phyloP scores from a whole-genome alignment of 2,329 filamentous ascomycete genomes.

The Chaetomium olivaceum region DNA sequence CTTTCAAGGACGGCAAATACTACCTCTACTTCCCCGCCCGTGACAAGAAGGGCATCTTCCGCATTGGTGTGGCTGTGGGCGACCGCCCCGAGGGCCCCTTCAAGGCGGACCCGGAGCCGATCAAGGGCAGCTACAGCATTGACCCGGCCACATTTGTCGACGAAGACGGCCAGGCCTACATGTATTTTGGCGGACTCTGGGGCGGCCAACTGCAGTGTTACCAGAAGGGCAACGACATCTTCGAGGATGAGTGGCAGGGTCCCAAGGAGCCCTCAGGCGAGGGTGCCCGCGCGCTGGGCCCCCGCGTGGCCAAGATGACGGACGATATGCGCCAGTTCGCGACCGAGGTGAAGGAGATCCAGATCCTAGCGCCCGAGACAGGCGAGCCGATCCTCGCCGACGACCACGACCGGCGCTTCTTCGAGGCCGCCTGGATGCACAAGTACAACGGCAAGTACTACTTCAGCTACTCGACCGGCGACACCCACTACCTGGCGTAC shows the following conservation, averaged over 20 bases:
- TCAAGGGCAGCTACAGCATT: constrained; percentile 71
- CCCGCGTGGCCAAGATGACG: constrained; percentile 65
- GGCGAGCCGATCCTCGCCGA: constrained; percentile 61
- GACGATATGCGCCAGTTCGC: constrained; percentile 67
- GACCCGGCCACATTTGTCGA: constrained; percentile 77
- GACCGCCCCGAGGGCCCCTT: constrained; percentile 70
- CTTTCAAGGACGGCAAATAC: constrained; percentile 66
- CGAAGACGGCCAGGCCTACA: constrained; percentile 60
- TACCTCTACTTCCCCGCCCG: constrained; percentile 78
- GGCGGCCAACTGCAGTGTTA: constrained; percentile 80
- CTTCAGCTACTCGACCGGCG: constrained; percentile 76
- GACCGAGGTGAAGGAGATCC: constrained; percentile 57
- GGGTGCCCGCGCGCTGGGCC: constrained; percentile 60
- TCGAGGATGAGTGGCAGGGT: constrained; percentile 55
- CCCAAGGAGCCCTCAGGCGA: constrained; percentile 60
- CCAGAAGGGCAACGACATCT: constrained; percentile 54
- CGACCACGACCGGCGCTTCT: constrained; percentile 75
- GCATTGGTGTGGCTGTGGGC: constrained; percentile 70
- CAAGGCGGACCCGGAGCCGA: constrained; percentile 61
- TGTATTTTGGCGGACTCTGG: constrained; percentile 81
- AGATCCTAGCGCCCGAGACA: constrained; percentile 63
- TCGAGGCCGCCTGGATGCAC: constrained; percentile 80
- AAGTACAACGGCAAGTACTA: constrained; percentile 70
- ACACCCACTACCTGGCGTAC: constrained; percentile 73
- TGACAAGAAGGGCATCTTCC: constrained; percentile 68